Evolutionary conservation across 179 eudicot species (phyloP), one percentile per base, ranked within the genome.

Genomic region (Camellia oleifera): DNA sequence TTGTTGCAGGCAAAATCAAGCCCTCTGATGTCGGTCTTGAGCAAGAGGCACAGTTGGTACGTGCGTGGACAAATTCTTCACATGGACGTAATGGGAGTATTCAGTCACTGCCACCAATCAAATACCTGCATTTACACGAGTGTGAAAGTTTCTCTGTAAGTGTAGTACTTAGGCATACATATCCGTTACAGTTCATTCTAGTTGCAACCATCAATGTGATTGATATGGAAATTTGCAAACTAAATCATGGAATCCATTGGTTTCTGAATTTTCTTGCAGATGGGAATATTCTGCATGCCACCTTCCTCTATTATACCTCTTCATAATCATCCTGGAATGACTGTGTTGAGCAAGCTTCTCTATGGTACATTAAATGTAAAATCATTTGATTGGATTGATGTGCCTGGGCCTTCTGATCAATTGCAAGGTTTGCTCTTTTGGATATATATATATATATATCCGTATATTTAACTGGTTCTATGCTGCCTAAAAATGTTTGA

Each of bases 291-390:
- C 76, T 89, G 92, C 87, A 88, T 95, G 99, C 99, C 97, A 56
- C 88, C 99, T 77, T 89, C 95, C 61, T 92, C 99, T 40, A 81
- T 95, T 78, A 92, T 95, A 83, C 99, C 99, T 50, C 93, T 95
- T 82, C 99, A 95, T 82, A 95, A 95, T 84, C 99, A 95, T 87
- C 99, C 99, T 45, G 98, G 99, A 82, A 95, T 95, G 99, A 95
- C 99, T 20, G 99, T 95, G 77, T 81, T 95, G 83, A 95, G 99
- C 94, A 95, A 95, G 89, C 95, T 95, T 83, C 78, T 95, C 45
- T 95, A 92, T 85, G 99, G 99, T 76, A 77, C 98, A 50, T 72
- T 95, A 65, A 94, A 85, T 68, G 98, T 90, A 77, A 88, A 80
- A 84, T 89, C 99, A 4, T 94, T 89, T 84, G 99, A 95, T 88